A percentile compares a stretch with the other conserved stretches of the same genome.
These are phyloP conservation scores for Hondaea fermentalgiana DNA, from an alignment of 108 stramenopile species.

Conservation along the genomic window DNA sequence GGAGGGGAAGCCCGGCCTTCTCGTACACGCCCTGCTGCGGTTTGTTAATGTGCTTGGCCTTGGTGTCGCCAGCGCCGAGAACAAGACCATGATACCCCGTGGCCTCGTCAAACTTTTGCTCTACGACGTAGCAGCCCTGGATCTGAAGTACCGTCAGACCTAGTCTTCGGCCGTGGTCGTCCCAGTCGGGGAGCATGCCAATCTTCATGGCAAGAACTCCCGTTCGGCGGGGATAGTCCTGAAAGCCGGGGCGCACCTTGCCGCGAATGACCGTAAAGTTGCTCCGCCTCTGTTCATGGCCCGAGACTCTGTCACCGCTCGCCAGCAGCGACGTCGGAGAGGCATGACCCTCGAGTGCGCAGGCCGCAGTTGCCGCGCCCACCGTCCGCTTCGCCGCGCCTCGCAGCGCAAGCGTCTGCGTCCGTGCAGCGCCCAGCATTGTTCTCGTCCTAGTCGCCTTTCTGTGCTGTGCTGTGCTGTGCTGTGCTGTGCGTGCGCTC, in stretches of 20 bases:
- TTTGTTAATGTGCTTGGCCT: constrained; percentile 72
- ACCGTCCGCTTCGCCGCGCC: too few relatives aligned
- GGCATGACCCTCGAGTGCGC: too few relatives aligned
- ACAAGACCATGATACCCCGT: constrained; percentile 81
- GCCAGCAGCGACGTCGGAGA: too few relatives aligned
- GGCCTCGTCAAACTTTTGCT: constrained; percentile 53
- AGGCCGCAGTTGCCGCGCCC: too few relatives aligned
- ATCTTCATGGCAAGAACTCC: constrained; percentile 88
- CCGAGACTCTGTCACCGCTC: too few relatives aligned
- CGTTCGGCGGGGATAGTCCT: background rate
- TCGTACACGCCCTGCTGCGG: constrained; percentile 32
- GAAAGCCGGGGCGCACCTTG: background rate
- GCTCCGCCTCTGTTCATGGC: background rate
- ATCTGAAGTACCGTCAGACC: constrained; percentile 82
- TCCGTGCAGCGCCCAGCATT: too few relatives aligned
- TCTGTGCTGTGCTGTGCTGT: too few relatives aligned
- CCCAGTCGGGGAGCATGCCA: constrained; percentile 93
- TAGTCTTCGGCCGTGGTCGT: constrained; percentile 86
- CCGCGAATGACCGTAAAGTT: background rate
- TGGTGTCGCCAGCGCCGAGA: constrained; percentile 84
- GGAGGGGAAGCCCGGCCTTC: constrained; percentile 20
- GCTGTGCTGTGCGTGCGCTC: too few relatives aligned
- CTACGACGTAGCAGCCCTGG: constrained; percentile 38
- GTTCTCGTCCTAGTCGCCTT: too few relatives aligned
- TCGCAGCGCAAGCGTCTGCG: too few relatives aligned